These are phyloP conservation scores for Rhododendron mucronatum DNA, from an alignment of 148 eudicot species.

Conservation along the genomic window DNA sequence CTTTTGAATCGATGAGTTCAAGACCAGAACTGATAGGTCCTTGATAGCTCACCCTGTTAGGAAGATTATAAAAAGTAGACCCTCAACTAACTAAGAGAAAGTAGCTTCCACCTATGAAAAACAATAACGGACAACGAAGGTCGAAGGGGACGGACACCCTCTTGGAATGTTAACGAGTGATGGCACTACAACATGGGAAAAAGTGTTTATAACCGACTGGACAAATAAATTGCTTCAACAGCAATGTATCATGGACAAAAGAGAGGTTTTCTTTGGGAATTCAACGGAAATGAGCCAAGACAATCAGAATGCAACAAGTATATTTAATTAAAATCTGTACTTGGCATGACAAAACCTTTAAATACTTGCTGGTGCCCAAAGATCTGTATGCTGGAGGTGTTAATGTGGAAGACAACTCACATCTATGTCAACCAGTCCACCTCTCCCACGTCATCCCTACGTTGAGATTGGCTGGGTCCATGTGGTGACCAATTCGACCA, in stretches of 20 bases:
- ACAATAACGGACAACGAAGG: not conserved
- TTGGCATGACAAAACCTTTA: not conserved
- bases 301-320: not conserved
- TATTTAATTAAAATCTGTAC: not conserved
- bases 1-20: not conserved
- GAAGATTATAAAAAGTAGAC: not conserved
- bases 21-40: not conserved
- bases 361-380: not conserved
- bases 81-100: not conserved
- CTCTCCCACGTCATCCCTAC: not conserved
- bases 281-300: not conserved
- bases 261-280: not conserved
- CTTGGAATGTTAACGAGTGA: not conserved
- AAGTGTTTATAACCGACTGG: not conserved
- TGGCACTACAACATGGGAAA: not conserved
- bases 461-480: not conserved
- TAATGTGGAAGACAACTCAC: not conserved
- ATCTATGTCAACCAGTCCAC: not conserved
- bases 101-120: not conserved
- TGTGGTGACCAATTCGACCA: not conserved
- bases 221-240: not conserved
- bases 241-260: not conserved
- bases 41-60: not conserved
- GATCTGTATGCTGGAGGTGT: not conserved
- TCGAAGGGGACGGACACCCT: not conserved